These are phyloP conservation scores for Suillus decipiens DNA, from an alignment of 768 basidiomycete species.

Conservation along the genomic window DNA sequence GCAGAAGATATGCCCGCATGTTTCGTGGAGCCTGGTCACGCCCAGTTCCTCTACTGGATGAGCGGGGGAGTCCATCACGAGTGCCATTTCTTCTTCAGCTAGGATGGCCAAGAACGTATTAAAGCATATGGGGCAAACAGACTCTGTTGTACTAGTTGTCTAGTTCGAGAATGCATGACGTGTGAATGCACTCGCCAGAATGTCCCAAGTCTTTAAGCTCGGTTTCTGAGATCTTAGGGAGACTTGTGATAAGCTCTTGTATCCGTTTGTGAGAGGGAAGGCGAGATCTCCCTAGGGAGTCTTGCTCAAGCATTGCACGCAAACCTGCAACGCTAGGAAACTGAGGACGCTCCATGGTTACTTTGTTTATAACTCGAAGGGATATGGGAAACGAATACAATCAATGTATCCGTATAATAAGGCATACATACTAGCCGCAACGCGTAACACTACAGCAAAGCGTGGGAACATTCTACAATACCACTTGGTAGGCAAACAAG, in stretches of 20 bases:
- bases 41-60: constrained; percentile 69
- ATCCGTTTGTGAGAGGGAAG: constrained; percentile 32
- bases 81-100: constrained; percentile 73
- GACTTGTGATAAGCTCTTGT: constrained; percentile 41
- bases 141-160: constrained; percentile 44
- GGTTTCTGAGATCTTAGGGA: constrained; percentile 54
- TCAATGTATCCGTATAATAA: constrained; percentile 6
- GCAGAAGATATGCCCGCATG: constrained; percentile 75
- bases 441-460: constrained; percentile 12
- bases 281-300: not conserved
- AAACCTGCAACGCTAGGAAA: not conserved
- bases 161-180: constrained; percentile 6
- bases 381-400: constrained; percentile 4
- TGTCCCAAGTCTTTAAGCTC: constrained; percentile 50
- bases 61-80: constrained; percentile 79
- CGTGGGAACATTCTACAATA: constrained; percentile 30
- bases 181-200: constrained; percentile 37
- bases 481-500: constrained; percentile 13
- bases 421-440: constrained; percentile 9
- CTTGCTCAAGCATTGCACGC: not conserved
- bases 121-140: constrained; percentile 75
- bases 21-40: constrained; percentile 59
- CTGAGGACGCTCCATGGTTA: not conserved
- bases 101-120: constrained; percentile 66
- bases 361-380: not conserved